Evolutionary conservation across 2,329 filamentous ascomycete species (phyloP), one percentile per base, ranked within the genome.

Genomic region (Venturia carpophila): DNA sequence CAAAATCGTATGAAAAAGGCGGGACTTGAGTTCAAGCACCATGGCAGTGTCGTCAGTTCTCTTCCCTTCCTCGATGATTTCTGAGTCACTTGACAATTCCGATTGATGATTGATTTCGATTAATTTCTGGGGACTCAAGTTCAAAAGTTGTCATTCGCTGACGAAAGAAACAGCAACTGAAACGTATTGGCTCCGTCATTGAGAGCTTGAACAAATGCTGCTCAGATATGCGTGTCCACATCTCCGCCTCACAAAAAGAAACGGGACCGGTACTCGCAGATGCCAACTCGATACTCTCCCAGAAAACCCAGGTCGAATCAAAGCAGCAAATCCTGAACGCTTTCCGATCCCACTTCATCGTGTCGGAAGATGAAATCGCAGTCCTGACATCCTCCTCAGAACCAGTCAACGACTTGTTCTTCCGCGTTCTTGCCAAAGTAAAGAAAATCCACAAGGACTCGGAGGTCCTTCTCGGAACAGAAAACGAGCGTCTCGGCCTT

Each of bases 391-490:
- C 89, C 3, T 87, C 86, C 3, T 86, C 88, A 13, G 91, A 94
- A 73, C 89, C 91, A 0, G 88, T 97, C 1, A 85, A 96, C 71
- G 90, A 95, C 67, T 81, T 80, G 0, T 99, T 97, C 78, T 99
- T 97, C 73, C 76, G 83, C 19, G 79, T 89, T 3, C 80, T 99
- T 19, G 81, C 82, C 24, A 88, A 91, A 71, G 88, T 92, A 4
- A 97, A 96, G 75, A 88, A 86, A 71, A 92, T 99, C 65, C 88
- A 91, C 72, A 86, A 87, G 68, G 93, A 97, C 72, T 96, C 92
- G 71, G 90, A 97, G 73, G 82, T 96, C 41, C 79, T 99, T 5
- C 84, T 99, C 0, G 93, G 92, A 2, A 90, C 92, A 39, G 92
- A 97, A 74, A 91, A 92, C 70, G 92, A 97, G 76, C 87, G 87